A percentile compares a stretch with the other conserved stretches of the same genome.
phyloP scores from a whole-genome alignment of 495 filamentous ascomycete genomes.

The Xylona heveae region DNA sequence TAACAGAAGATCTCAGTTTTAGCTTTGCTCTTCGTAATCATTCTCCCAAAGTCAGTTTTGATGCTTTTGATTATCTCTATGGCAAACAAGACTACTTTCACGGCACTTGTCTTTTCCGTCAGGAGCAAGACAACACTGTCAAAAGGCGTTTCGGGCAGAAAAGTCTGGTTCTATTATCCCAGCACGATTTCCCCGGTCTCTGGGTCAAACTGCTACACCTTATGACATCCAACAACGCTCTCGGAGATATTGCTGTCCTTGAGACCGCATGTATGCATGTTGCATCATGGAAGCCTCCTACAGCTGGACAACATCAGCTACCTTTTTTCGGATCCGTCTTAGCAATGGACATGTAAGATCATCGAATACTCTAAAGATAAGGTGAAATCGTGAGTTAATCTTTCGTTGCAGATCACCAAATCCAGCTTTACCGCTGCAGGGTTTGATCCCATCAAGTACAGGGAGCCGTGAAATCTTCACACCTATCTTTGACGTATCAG shows the following conservation, averaged over 20 bases:
- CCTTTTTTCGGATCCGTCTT: constrained; percentile 13
- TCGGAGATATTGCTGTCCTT: constrained; percentile 11
- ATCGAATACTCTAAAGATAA: too few relatives aligned
- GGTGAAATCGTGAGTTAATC: neutral
- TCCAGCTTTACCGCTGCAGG: constrained; percentile 14
- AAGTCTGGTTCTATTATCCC: constrained; percentile 11
- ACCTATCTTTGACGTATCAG: constrained; percentile 13
- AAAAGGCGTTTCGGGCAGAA: constrained; percentile 16
- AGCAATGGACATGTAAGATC: constrained; percentile 13
- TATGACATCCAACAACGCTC: constrained; percentile 10
- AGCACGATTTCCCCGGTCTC: constrained; percentile 13
- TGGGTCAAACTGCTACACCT: constrained; percentile 10
- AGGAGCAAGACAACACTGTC: constrained; percentile 11
- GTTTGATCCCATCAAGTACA: constrained; percentile 11
- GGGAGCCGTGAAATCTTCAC: too few relatives aligned
- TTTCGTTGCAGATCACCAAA: constrained; percentile 9
- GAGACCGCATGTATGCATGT: constrained; percentile 13
- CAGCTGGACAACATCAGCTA: constrained; percentile 10
- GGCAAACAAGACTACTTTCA: constrained; percentile 11
- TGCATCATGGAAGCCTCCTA: constrained; percentile 11
- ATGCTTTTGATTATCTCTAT: constrained; percentile 10
- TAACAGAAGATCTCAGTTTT: constrained; percentile 11
- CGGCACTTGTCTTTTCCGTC: constrained; percentile 13
- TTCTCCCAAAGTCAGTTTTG: constrained; percentile 10
- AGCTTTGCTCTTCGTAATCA: constrained; percentile 15